These are phyloP conservation scores for Podaxis mareebaensis DNA, from an alignment of 768 basidiomycete genomes.

Conservation along the genomic window DNA sequence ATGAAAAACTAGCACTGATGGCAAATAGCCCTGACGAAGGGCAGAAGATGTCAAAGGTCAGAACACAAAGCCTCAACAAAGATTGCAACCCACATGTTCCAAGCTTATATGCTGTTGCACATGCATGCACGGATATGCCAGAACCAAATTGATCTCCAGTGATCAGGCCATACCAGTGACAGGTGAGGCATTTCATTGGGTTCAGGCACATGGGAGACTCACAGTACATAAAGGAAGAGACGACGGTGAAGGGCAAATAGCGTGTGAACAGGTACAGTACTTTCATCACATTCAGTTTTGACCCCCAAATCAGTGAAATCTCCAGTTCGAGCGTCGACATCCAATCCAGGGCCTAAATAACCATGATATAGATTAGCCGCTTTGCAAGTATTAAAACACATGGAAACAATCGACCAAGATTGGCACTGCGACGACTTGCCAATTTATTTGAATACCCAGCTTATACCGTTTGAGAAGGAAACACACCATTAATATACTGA, in stretches of 20 bases:
- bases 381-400: background rate
- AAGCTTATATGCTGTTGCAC: background rate
- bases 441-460: background rate
- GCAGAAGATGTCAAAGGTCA: background rate
- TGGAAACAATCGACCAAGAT: background rate
- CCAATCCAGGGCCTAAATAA: conserved; percentile 1
- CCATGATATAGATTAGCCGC: background rate
- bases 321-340: conserved; percentile 1
- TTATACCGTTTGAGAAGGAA: background rate
- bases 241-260: conserved; percentile 5
- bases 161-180: background rate
- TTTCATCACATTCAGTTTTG: background rate
- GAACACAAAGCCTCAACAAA: background rate
- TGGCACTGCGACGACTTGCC: background rate
- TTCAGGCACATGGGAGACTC: background rate
- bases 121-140: background rate
- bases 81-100: background rate
- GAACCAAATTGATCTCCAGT: background rate
- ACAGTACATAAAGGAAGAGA: background rate
- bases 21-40: background rate
- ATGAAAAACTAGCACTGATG: background rate
- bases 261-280: conserved; percentile 1
- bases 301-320: conserved; percentile 6
- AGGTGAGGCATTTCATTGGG: too few species aligned
- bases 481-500: background rate